These are phyloP conservation scores for Ustilago crameri DNA, from an alignment of 1,284 basidiomycete genomes.

Conservation along the genomic window DNA sequence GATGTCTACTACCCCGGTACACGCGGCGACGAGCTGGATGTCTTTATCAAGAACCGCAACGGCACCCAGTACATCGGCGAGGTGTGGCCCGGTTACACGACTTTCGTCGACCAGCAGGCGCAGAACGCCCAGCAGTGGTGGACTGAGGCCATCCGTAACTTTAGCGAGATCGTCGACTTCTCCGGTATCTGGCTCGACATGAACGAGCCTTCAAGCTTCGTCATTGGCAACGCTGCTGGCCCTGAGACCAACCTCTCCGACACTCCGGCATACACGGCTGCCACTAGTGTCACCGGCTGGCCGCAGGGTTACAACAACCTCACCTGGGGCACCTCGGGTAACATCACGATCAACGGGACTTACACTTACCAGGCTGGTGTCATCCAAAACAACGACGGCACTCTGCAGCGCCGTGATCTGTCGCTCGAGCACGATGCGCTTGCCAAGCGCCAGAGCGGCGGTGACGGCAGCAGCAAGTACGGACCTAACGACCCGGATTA, in stretches of 20 bases:
- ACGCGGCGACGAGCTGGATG: constrained; percentile 48
- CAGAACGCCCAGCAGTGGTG: constrained; percentile 53
- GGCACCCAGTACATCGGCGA: constrained; percentile 75
- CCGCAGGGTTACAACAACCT: constrained; percentile 74
- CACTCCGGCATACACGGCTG: constrained; percentile 61
- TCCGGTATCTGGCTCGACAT: constrained; percentile 59
- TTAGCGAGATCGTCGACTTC: constrained; percentile 49
- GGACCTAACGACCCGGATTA: constrained; percentile 34
- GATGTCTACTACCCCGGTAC: constrained; percentile 50
- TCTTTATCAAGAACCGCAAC: constrained; percentile 57
- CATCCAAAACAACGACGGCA: constrained; percentile 36
- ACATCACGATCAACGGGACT: constrained; percentile 77
- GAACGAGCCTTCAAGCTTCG: constrained; percentile 55
- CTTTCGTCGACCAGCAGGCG: constrained; percentile 43
- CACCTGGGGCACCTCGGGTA: constrained; percentile 76
- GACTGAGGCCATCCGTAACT: constrained; percentile 48
- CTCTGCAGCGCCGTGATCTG: constrained; percentile 16
- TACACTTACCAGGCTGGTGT: constrained; percentile 38
- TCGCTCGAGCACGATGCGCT: constrained; percentile 9
- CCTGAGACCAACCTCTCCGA: constrained; percentile 70
- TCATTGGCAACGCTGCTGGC: constrained; percentile 37
- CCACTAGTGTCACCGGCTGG: constrained; percentile 49
- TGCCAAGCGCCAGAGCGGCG: constrained; percentile 11
- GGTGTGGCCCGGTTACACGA: constrained; percentile 64
- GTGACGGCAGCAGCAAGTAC: constrained; percentile 11